Evolutionary conservation across 768 basidiomycete genomes (phyloP), one percentile per base, ranked within the genome.

Genomic region (Sarcomyxa edulis): DNA sequence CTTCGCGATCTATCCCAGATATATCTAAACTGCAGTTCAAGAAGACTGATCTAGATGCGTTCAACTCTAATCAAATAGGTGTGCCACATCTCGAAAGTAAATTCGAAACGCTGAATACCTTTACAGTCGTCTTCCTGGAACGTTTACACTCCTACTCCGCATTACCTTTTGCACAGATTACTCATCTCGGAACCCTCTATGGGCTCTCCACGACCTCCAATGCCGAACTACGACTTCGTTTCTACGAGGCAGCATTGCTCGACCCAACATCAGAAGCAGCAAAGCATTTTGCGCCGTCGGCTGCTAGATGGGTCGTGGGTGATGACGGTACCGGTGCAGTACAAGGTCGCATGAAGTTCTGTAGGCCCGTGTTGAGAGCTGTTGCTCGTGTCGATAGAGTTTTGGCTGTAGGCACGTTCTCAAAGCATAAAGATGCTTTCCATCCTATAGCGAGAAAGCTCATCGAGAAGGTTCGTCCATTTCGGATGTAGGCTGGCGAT

Each of bases 321-420:
- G 61, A 65, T 28, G 80, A 80, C 47, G 77, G 66, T 18, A 70
- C 69, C 18, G 78, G 74, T 1, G 60, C 74, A 19, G 62, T 90
- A 40, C 83, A 85, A 50, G 87, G 87, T 8, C 68, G 87, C 23
- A 89, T 89, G 86, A 89, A 90, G 54, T 88, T 88, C 63, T 89
- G 87, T 57, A 60, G 87, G 32, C 81, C 84, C 0, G 60, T 76
- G 5, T 78, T 89, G 52, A 60, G 74, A 24, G 74, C 64, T 0
- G 71, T 78, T 14, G 58, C 53, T 21, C 68, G 68, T 42, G 79
- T 80, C 15, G 65, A 89, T 49, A 50, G 54, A 32, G 49, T 51
- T 24, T 58, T 86, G 20, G 83, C 87, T 3, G 54, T 67, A 32
- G 48, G 60, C 22, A 66, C 61, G 21, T 90, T 78, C 56, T 52